phyloP scores from a whole-genome alignment of 2,329 filamentous ascomycete genomes.

The Drechmeria coniospora region DNA sequence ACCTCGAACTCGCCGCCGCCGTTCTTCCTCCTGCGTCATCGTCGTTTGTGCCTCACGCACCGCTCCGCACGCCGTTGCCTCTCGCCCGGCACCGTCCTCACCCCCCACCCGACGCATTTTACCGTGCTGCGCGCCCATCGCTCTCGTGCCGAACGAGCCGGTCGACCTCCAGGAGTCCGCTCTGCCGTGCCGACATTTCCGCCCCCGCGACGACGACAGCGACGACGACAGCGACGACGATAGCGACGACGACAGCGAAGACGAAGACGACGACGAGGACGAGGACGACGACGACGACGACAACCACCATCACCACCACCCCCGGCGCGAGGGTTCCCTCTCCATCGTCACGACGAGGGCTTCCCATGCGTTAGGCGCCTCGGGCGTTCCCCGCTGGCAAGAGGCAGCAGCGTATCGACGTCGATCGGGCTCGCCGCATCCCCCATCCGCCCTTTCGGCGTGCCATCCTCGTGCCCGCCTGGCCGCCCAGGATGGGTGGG shows the following conservation, averaged over 20 bases:
- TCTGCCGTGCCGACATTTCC: no score
- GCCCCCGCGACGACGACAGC: no score
- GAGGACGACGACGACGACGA: background rate
- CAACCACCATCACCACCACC: background rate
- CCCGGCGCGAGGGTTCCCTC: background rate
- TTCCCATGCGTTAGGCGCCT: background rate
- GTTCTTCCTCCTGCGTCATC: no score
- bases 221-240: no score
- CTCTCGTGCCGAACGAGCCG: no score
- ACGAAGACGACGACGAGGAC: background rate
- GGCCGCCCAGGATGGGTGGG: constrained; percentile 56
- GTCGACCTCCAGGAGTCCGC: no score
- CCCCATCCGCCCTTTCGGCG: background rate
- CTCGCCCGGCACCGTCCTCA: no score
- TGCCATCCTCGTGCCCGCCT: constrained; percentile 4
- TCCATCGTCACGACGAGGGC: background rate
- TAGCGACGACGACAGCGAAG: background rate
- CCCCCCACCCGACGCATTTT: no score
- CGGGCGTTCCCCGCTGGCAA: background rate
- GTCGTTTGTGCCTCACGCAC: no score
- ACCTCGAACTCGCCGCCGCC: no score
- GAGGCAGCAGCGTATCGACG: background rate
- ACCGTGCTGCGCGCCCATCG: no score
- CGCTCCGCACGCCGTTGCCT: no score
- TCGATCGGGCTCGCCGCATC: background rate